Conservation (phyloP, 2,329 filamentous ascomycete species). For the Gliomastix tumulicola region DNA sequence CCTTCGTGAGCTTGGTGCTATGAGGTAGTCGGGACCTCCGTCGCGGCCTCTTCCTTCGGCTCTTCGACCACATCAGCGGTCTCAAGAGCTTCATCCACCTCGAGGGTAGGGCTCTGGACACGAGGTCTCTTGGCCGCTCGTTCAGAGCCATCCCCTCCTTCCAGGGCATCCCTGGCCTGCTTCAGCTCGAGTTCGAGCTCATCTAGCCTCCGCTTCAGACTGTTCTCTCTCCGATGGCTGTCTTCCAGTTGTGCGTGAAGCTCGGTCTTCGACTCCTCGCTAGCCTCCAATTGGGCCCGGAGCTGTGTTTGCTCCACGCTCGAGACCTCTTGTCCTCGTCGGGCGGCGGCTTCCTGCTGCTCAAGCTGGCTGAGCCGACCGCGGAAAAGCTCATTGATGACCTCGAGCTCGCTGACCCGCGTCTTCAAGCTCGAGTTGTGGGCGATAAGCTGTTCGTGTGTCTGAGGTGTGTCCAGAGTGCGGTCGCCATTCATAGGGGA, state of each 20-base stretch:
- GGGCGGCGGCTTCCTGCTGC: slow-evolving; percentile 63
- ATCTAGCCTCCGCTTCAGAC: slow-evolving; percentile 73
- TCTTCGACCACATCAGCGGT: no score
- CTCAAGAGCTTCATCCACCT: no score
- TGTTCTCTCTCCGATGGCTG: slow-evolving; percentile 70
- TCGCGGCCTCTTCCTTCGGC: no score
- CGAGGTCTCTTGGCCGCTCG: slow-evolving; percentile 7
- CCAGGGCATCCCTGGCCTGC: slow-evolving; percentile 6
- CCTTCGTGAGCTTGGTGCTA: no score
- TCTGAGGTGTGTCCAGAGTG: slow-evolving; percentile 63
- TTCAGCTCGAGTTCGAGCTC: slow-evolving; percentile 60
- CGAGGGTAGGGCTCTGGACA: not conserved
- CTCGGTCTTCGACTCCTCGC: slow-evolving; percentile 29
- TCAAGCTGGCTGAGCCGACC: slow-evolving; percentile 74
- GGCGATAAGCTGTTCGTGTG: slow-evolving; percentile 72
- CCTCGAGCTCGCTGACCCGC: slow-evolving; percentile 86
- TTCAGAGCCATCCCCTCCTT: slow-evolving; percentile 4
- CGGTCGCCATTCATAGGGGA: slow-evolving; percentile 52
- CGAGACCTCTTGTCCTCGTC: slow-evolving; percentile 52
- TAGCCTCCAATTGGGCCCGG: slow-evolving; percentile 45
- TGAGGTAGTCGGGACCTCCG: no score
- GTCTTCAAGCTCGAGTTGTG: slow-evolving; percentile 88
- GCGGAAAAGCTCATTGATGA: slow-evolving; percentile 82
- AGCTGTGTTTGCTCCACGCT: slow-evolving; percentile 49
- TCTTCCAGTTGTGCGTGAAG: slow-evolving; percentile 65